A percentile compares a stretch with the other conserved stretches of the same genome.
Conservation (phyloP, 192 early-diverging fungal species). For the Chytriomyces hyalinus region DNA sequence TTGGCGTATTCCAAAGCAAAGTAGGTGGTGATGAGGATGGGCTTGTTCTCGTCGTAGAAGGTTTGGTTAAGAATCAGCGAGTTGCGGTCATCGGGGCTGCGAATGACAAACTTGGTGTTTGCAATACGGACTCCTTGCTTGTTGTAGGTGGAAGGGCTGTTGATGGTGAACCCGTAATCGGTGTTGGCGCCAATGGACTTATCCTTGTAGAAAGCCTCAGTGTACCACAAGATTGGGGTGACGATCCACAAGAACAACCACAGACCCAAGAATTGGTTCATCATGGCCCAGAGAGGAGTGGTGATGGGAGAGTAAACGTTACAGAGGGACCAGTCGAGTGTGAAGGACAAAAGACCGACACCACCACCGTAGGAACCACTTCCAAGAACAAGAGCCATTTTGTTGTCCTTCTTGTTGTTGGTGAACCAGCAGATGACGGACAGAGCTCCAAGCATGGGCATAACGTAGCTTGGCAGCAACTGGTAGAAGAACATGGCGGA, state of each 20-base stretch:
- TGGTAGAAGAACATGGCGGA: conserved; percentile 50
- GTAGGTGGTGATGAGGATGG: conserved; percentile 20
- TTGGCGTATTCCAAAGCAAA: conserved; percentile 29
- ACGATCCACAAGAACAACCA: conserved; percentile 27
- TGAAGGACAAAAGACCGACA: no score
- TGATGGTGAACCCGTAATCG: conserved; percentile 17
- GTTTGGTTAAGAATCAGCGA: conserved; percentile 1
- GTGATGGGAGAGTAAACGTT: background rate
- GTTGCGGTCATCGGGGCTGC: background rate
- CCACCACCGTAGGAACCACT: no score
- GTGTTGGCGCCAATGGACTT: background rate
- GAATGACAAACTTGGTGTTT: no score
- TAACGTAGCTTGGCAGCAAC: conserved; percentile 70
- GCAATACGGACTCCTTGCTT: no score
- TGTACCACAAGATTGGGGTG: conserved; percentile 33
- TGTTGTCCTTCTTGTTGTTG: background rate
- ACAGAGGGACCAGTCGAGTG: no score
- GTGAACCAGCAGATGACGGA: conserved; percentile 11
- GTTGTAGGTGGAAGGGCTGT: conserved; percentile 14
- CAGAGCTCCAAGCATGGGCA: conserved; percentile 69
- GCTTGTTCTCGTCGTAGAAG: background rate
- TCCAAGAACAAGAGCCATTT: no score
- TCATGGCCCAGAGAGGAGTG: conserved; percentile 10
- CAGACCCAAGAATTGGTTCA: conserved; percentile 13
- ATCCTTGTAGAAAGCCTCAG: conserved; percentile 36